Evolutionary conservation across 805 yeast species (phyloP).

Genomic region (Candida nonsorbophila): DNA sequence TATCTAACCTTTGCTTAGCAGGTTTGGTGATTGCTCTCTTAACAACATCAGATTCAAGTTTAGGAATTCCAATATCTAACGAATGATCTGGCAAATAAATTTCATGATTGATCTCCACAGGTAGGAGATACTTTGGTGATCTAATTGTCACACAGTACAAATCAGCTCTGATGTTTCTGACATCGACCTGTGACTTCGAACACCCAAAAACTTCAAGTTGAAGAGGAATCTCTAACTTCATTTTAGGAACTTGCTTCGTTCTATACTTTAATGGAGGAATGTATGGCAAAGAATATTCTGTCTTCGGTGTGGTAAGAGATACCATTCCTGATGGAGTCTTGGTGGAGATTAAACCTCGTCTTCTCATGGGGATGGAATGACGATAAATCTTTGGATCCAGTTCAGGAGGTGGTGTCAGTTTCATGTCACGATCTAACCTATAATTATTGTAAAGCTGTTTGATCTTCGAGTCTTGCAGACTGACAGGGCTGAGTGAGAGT

Average conservation of each 20-base stretch:
- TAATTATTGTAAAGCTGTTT: conserved; percentile 27
- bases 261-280: conserved; percentile 28
- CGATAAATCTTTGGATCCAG: conserved; percentile 22
- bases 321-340: conserved; percentile 25
- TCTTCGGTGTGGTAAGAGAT: conserved; percentile 31
- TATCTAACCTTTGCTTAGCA: conserved; percentile 16
- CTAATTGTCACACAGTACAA: conserved; percentile 30
- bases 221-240: conserved; percentile 21
- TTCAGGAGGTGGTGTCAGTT: conserved; percentile 9
- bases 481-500: conserved; percentile 11
- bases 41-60: conserved; percentile 22
- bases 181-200: conserved; percentile 20
- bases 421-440: conserved; percentile 16
- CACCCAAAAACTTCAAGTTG: conserved; percentile 18
- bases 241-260: conserved; percentile 7
- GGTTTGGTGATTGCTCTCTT: conserved; percentile 28
- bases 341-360: conserved; percentile 27
- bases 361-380: conserved; percentile 25
- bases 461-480: conserved; percentile 13
- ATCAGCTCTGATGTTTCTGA: conserved; percentile 28
- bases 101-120: conserved; percentile 36
- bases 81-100: conserved; percentile 32
- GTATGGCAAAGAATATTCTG: conserved; percentile 20
- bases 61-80: conserved; percentile 16
- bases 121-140: conserved; percentile 30